Evolutionary conservation across 2,329 filamentous ascomycete genomes (phyloP), one percentile per base, ranked within the genome.

Genomic region (Phialophora verrucosa): DNA sequence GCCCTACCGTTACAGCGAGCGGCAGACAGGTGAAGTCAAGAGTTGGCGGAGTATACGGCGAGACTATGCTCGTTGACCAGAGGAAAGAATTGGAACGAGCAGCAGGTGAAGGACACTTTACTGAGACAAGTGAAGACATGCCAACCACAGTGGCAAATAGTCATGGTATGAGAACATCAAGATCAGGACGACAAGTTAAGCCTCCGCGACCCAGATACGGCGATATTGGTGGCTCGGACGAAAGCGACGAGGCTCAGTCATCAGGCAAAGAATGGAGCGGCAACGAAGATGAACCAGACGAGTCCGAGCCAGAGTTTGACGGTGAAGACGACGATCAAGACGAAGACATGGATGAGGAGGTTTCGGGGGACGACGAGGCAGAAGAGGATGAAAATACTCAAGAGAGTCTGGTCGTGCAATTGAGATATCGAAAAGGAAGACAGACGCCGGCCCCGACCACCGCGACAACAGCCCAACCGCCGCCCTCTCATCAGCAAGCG

Each of bases 1-100:
- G 78, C 81, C 91, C 84, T 58, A 85, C 83, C 12, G 85, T 88
- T 59, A 98, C 95, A 3, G 89, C 92, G 25, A 97, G 93, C 76
- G 95, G 95, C 25, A 88, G 95, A 25, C 92, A 97, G 75, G 88
- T 97, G 70, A 83, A 79, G 70, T 79, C 76, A 63, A 80, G 83
- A 53, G 77, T 82, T n/a, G 83, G 83, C 47, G 84, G 84, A n/a
- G 70, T 80, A 23, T 86, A 86, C 72, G 84, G 84, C 11, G 84
- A 85, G 74, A 79, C 78, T 35, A 74, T 89, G 64, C 80, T 89
- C 17, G 85, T 82, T 71, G 85, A 84, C 47, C 84, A 86, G 69
- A 67, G 79, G 32, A 69, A 65, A 49, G 70, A 71, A 23, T 31
- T 74, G 64, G 80, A 78, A 32, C 73, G 73, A 23, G 76, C 76